Conservation (phyloP, 169 alveolate species). For the Cryptosporidium ryanae region DNA sequence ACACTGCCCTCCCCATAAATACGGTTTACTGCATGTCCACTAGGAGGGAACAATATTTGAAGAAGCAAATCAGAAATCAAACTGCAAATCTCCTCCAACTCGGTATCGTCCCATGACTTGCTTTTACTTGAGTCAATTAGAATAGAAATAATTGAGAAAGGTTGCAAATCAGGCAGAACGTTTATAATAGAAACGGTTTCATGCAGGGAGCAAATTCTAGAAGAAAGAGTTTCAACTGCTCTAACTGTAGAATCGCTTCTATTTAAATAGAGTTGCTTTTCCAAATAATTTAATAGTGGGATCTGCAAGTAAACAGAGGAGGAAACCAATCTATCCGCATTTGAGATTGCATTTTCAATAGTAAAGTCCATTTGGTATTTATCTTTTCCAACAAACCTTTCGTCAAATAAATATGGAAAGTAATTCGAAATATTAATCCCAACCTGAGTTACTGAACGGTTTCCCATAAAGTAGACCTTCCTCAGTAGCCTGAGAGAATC, state of each 20-base stretch:
- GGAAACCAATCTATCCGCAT: constrained; percentile 11
- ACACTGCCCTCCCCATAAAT: background rate
- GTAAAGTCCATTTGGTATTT: constrained; percentile 17
- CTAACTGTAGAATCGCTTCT: background rate
- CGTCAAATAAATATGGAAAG: constrained; percentile 38
- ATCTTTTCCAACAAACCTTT: background rate
- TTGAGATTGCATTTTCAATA: constrained; percentile 35
- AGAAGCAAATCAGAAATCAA: constrained; percentile 43
- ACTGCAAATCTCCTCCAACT: constrained; percentile 34
- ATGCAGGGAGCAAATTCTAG: constrained; percentile 4
- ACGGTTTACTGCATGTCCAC: constrained; percentile 10
- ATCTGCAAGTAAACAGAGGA: constrained; percentile 5
- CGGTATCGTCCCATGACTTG: background rate
- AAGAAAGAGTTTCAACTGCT: constrained; percentile 1
- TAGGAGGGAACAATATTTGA: constrained; percentile 60
- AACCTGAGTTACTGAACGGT: background rate
- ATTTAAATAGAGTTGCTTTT: background rate
- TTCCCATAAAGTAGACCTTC: background rate
- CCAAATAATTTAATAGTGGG: constrained; percentile 24
- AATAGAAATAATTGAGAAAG: constrained; percentile 17
- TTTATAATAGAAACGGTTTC: constrained; percentile 27
- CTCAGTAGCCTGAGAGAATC: constrained; percentile 1
- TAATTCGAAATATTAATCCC: constrained; percentile 13
- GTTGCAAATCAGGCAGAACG: background rate
- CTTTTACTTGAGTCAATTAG: constrained; percentile 11